phyloP scores from a whole-genome alignment of 2,329 filamentous ascomycete species.

The Teratosphaeria gauchensis region DNA sequence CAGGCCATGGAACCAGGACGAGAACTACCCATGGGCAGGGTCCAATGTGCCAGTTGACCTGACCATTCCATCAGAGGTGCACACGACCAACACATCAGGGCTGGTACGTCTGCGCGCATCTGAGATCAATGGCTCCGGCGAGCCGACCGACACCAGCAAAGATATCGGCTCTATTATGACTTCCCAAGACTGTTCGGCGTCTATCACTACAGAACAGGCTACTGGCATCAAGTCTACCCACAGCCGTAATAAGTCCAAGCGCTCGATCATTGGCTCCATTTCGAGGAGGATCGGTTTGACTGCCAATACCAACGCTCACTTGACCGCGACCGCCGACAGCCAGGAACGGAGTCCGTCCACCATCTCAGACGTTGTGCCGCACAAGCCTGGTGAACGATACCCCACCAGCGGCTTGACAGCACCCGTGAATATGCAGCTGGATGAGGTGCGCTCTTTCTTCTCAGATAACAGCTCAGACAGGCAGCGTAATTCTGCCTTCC shows the following conservation, averaged over 20 bases:
- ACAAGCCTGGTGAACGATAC: constrained; percentile 39
- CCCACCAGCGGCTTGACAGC: constrained; percentile 37
- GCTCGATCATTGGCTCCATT: constrained; percentile 27
- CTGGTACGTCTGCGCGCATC: constrained; percentile 15
- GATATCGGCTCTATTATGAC: constrained; percentile 24
- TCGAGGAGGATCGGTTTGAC: constrained; percentile 24
- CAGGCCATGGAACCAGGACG: constrained; percentile 39
- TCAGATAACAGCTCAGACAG: constrained; percentile 30
- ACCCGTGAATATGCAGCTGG: constrained; percentile 31
- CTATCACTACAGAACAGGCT: constrained; percentile 23
- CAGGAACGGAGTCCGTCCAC: constrained; percentile 3
- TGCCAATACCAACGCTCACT: constrained; percentile 6
- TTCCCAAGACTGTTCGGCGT: constrained; percentile 15
- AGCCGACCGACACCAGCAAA: constrained; percentile 12
- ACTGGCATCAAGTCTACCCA: constrained; percentile 19
- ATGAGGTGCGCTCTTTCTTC: constrained; percentile 35
- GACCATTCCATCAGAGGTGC: constrained; percentile 24
- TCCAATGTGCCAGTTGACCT: constrained; percentile 32
- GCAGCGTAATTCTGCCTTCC: constrained; percentile 22
- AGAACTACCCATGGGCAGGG: constrained; percentile 38
- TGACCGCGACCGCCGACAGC: not conserved
- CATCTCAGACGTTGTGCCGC: constrained; percentile 9
- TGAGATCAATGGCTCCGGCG: not conserved
- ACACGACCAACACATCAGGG: constrained; percentile 20
- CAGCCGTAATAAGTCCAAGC: constrained; percentile 23